phyloP scores from a whole-genome alignment of 768 basidiomycete species.

The Leccinum imitatum region DNA sequence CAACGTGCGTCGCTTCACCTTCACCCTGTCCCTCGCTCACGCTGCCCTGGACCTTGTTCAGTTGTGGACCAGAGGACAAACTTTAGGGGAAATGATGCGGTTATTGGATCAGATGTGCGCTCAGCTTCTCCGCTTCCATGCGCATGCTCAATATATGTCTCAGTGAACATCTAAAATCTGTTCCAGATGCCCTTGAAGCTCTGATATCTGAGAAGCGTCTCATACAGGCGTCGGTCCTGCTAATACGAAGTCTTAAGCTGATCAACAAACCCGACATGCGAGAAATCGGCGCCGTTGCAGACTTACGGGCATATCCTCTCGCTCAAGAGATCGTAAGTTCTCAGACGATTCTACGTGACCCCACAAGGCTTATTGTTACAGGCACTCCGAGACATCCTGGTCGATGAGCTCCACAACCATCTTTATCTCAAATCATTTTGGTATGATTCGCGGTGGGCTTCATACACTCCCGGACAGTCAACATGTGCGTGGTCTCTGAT shows the following conservation, averaged over 20 bases:
- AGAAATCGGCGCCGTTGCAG: conserved; percentile 92
- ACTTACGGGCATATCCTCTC: conserved; percentile 79
- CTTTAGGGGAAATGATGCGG: no score
- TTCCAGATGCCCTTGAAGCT: no score
- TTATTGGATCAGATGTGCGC: no score
- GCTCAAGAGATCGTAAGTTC: conserved; percentile 81
- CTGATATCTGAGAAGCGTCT: conserved; percentile 89
- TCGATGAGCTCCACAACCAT: conserved; percentile 95
- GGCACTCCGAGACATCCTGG: conserved; percentile 88
- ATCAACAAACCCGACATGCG: conserved; percentile 92
- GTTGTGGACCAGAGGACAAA: no score
- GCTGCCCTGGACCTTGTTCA: no score
- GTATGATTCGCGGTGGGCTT: conserved; percentile 90
- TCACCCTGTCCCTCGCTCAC: no score
- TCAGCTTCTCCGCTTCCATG: no score
- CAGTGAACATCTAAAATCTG: no score
- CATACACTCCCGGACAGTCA: conserved; percentile 79
- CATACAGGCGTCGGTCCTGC: conserved; percentile 81
- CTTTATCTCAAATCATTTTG: conserved; percentile 97
- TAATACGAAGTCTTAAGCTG: conserved; percentile 84
- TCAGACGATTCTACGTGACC: background rate
- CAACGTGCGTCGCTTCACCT: no score
- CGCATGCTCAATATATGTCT: no score
- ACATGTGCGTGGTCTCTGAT: conserved; percentile 50
- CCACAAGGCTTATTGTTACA: conserved; percentile 33